A percentile compares a stretch with the other conserved stretches of the same genome.
Evolutionary conservation across 2,329 filamentous ascomycete genomes (phyloP).

Genomic region (Zalaria obscura): DNA sequence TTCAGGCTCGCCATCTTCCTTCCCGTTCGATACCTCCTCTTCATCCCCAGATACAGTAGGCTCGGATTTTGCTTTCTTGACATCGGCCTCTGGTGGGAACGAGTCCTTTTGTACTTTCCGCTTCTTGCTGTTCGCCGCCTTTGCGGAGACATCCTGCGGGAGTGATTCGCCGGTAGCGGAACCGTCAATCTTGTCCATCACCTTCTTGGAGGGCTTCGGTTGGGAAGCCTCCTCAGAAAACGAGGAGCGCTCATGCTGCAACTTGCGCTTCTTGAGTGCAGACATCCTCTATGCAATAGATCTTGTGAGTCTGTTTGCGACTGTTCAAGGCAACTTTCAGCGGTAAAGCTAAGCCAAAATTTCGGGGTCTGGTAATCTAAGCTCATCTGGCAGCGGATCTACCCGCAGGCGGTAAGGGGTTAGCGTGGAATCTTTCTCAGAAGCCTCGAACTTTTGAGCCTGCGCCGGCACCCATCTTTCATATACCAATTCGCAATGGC

Average conservation of each 20-base stretch:
- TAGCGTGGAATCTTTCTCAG: neutral
- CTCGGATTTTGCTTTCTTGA: conserved; percentile 10
- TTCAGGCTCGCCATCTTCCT: conserved; percentile 5
- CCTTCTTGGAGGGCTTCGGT: conserved; percentile 5
- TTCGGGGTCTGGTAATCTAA: neutral
- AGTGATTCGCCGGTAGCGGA: neutral
- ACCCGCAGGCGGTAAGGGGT: too few species aligned
- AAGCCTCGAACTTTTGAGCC: neutral
- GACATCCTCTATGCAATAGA: conserved; percentile 16
- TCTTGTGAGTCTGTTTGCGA: neutral
- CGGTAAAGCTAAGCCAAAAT: neutral
- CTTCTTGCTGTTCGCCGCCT: conserved; percentile 1
- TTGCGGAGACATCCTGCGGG: neutral
- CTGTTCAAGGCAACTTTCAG: neutral
- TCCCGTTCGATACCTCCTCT: conserved; percentile 7
- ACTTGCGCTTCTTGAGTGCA: conserved; percentile 28
- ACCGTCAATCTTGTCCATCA: conserved; percentile 5
- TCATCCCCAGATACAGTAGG: conserved; percentile 13
- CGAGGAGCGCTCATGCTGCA: conserved; percentile 11
- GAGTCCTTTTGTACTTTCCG: conserved; percentile 2
- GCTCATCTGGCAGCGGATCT: neutral
- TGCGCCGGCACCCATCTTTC: conserved; percentile 1
- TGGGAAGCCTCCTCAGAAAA: conserved; percentile 3
- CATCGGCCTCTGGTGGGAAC: conserved; percentile 5
- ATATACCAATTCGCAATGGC: conserved; percentile 45